Base-by-base conservation (phyloP, 2,329 filamentous ascomycete species). In the Aspergillus terreus region DNA sequence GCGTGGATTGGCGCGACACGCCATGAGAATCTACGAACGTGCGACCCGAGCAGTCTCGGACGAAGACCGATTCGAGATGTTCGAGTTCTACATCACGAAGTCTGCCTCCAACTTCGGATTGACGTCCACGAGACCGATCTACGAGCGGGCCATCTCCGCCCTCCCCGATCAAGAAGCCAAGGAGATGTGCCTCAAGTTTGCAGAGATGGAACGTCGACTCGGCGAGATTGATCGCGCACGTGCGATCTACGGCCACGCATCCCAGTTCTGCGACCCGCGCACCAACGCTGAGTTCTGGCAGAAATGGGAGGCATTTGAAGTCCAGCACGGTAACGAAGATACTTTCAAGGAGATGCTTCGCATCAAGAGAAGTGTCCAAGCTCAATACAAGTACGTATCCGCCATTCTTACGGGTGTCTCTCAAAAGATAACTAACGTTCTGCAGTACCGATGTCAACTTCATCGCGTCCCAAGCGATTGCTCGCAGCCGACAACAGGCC, bases 311-410 rank as follows among this genome's bases (percentile, higher is more conserved):
- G 81, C 85, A 49, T 99, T 99, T 71, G 95, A 99, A 73, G 91
- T 97, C 19, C 88, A 95, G 69, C 94, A 99, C 67, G 94, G 94
- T 58, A 99, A 99, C 73, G 95, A 99, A 71, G 94, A 99, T 70
- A 99, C 95, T 0, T 99, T 95, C 80, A 96, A 96, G 77, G 94
- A 99, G 70, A 99, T 99, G 94, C 79, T 97, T 56, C 86, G 94
- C 27, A 91, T 99, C 78, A 99, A 97, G 80, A 81, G 94, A 68
- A 96, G 90, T 71, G 94, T 99, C 11, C 91, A 96, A 72, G 92
- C 94, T 48, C 90, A 96, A 75, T 99, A 95, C 79, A 97, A 97
- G 81, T 83, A 80, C 66, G 78, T 73, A 43, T 36, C 38, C 11
- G 35, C 42, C 17, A 42, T 43, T 23, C 23, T 23, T 23, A 23